These are phyloP conservation scores for Rhododendron kiyosumense DNA, from an alignment of 148 eudicot genomes.

Conservation along the genomic window DNA sequence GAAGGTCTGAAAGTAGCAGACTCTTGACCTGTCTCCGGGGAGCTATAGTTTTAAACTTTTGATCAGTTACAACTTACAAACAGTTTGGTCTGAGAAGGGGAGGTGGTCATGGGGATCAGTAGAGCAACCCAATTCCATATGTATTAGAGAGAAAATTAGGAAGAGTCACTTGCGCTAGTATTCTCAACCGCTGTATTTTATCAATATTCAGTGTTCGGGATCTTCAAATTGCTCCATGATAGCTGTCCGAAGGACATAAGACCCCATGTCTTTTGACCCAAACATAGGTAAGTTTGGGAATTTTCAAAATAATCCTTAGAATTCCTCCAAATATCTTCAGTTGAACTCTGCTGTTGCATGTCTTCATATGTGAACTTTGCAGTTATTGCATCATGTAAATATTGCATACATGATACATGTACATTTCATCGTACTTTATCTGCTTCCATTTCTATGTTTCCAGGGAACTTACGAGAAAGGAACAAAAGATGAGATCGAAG, in stretches of 20 bases:
- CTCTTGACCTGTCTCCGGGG: background rate
- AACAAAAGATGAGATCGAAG: slow-evolving; percentile 76
- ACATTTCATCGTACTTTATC: background rate
- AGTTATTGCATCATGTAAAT: background rate
- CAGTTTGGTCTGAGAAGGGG: background rate
- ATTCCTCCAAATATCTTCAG: background rate
- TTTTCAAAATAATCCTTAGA: background rate
- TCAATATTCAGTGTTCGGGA: background rate
- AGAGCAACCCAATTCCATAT: background rate
- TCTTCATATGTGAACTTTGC: background rate
- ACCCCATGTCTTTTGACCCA: background rate
- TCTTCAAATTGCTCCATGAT: background rate
- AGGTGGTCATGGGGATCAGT: background rate
- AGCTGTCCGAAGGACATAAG: background rate
- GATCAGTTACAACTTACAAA: background rate
- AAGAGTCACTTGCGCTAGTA: background rate
- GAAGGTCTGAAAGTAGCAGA: background rate
- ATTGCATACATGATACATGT: background rate
- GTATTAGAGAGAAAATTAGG: background rate
- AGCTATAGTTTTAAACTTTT: background rate
- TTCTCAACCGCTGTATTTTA: background rate
- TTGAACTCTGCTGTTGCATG: background rate
- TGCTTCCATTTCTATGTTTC: slow-evolving; percentile 16
- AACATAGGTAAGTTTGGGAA: background rate
- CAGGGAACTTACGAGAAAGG: slow-evolving; percentile 94